Percentiles rank a stretch among this genome's conserved stretches.
phyloP scores from a whole-genome alignment of 1,284 basidiomycete genomes.

The Peniophora sp. region DNA sequence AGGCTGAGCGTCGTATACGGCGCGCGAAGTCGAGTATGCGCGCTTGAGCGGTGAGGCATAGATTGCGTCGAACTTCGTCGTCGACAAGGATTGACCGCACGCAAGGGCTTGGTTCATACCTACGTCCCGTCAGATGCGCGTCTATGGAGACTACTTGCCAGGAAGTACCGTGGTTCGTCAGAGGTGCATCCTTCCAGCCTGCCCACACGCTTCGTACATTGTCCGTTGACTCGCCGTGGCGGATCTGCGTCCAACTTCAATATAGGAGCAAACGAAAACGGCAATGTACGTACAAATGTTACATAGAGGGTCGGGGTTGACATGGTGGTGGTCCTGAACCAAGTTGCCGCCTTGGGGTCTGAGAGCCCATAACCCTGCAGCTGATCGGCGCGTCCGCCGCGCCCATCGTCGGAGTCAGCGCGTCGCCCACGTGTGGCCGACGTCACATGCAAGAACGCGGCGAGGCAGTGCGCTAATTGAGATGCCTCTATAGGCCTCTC shows the following conservation, averaged over 20 bases:
- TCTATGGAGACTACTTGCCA: not conserved
- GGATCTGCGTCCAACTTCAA: slow-evolving; percentile 34
- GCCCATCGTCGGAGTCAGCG: too few species aligned
- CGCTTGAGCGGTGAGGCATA: slow-evolving; percentile 78
- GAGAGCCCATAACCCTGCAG: too few species aligned
- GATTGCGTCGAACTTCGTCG: slow-evolving; percentile 55
- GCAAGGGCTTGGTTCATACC: slow-evolving; percentile 82
- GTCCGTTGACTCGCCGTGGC: slow-evolving; percentile 78
- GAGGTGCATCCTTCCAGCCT: slow-evolving; percentile 76
- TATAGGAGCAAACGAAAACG: not conserved
- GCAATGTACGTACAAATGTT: not conserved
- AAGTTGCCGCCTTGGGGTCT: too few species aligned
- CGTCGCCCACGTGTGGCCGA: too few species aligned
- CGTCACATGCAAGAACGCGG: too few species aligned
- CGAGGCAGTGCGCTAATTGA: too few species aligned
- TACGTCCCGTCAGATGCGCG: slow-evolving; percentile 16
- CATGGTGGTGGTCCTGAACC: not conserved
- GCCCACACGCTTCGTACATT: slow-evolving; percentile 68
- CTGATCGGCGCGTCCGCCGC: too few species aligned
- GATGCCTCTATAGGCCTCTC: too few species aligned
- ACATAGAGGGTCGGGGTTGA: not conserved
- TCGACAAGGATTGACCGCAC: slow-evolving; percentile 56
- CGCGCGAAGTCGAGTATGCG: slow-evolving; percentile 64
- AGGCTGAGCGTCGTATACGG: slow-evolving; percentile 43
- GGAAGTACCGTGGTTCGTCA: slow-evolving; percentile 73